A percentile compares a stretch with the other conserved stretches of the same genome.
These are phyloP conservation scores for Penicillium sp. DNA, from an alignment of 2,329 filamentous ascomycete species.

Conservation along the genomic window DNA sequence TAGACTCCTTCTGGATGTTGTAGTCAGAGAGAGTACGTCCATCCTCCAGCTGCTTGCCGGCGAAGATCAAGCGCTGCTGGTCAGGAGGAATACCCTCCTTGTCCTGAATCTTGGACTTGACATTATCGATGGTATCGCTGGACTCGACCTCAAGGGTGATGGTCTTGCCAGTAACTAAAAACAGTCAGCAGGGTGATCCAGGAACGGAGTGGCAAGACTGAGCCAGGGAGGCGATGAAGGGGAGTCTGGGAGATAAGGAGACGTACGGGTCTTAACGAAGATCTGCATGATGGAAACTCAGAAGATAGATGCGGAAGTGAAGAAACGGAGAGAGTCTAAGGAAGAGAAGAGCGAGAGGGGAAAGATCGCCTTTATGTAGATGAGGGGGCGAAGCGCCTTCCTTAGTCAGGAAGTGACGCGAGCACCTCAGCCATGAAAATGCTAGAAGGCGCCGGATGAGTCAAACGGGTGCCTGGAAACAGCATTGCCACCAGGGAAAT, in stretches of 20 bases:
- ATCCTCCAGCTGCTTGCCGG: slow-evolving; percentile 61
- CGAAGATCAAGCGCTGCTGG: slow-evolving; percentile 61
- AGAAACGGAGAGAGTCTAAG: slow-evolving; percentile 10
- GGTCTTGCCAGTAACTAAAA: slow-evolving; percentile 52
- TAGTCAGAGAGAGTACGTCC: slow-evolving; percentile 58
- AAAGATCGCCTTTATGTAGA: slow-evolving; percentile 35
- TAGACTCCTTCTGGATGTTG: slow-evolving; percentile 64
- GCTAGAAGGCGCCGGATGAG: slow-evolving; percentile 26
- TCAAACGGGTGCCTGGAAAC: slow-evolving; percentile 23
- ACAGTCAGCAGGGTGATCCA: slow-evolving; percentile 1
- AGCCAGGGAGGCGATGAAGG: background rate
- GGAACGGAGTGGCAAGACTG: slow-evolving; percentile 17
- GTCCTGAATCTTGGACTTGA: slow-evolving; percentile 62
- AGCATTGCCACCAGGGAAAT: slow-evolving; percentile 17
- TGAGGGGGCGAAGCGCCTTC: slow-evolving; percentile 29
- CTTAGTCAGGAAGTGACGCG: slow-evolving; percentile 28
- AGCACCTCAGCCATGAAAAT: slow-evolving; percentile 11
- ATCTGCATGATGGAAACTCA: slow-evolving; percentile 75
- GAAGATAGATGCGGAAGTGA: slow-evolving; percentile 21
- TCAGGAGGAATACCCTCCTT: slow-evolving; percentile 63
- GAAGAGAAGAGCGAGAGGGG: slow-evolving; percentile 26
- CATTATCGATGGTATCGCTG: slow-evolving; percentile 54
- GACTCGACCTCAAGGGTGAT: slow-evolving; percentile 55
- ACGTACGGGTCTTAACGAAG: slow-evolving; percentile 94
- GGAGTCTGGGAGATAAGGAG: slow-evolving; percentile 13